A percentile compares a stretch with the other conserved stretches of the same genome.
These are phyloP conservation scores for Trametes pubescens DNA, from an alignment of 1,284 basidiomycete genomes.

Conservation along the genomic window DNA sequence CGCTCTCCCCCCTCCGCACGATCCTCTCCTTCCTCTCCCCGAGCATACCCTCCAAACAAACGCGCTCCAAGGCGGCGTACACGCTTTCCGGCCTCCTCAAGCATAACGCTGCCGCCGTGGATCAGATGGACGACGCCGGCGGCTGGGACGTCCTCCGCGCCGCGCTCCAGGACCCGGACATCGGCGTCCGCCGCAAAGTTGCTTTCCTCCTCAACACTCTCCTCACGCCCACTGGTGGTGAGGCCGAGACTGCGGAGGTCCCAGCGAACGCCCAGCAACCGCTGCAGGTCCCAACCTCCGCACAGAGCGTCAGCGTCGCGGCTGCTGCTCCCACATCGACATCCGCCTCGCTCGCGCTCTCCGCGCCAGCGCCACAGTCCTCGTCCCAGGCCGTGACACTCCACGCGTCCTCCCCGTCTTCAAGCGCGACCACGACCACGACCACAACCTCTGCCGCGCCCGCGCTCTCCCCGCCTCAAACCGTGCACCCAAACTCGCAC, in stretches of 20 bases:
- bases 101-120: constrained; percentile 79
- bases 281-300: constrained; percentile 18
- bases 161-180: constrained; percentile 80
- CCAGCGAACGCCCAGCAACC: constrained; percentile 25
- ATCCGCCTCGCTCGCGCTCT: constrained; percentile 2
- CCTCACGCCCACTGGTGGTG: constrained; percentile 61
- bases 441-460: constrained; percentile 41
- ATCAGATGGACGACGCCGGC: constrained; percentile 59
- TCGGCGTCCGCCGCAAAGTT: constrained; percentile 82
- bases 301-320: not conserved
- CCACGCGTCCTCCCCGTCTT: constrained; percentile 24
- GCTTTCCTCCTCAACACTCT: constrained; percentile 87
- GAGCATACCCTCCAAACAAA: constrained; percentile 54
- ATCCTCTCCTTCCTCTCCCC: constrained; percentile 73
- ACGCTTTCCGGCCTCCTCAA: constrained; percentile 87
- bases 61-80: constrained; percentile 88
- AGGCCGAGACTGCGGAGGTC: not conserved
- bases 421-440: constrained; percentile 7
- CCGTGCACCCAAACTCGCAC: constrained; percentile 72
- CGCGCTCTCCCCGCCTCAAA: constrained; percentile 37
- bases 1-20: constrained; percentile 71
- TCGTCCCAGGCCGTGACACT: constrained; percentile 23
- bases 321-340: constrained; percentile 13
- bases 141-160: constrained; percentile 78
- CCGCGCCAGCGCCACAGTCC: not conserved